Conservation (phyloP, 2,329 filamentous ascomycete species). For the Fragosphaeria purpurea region DNA sequence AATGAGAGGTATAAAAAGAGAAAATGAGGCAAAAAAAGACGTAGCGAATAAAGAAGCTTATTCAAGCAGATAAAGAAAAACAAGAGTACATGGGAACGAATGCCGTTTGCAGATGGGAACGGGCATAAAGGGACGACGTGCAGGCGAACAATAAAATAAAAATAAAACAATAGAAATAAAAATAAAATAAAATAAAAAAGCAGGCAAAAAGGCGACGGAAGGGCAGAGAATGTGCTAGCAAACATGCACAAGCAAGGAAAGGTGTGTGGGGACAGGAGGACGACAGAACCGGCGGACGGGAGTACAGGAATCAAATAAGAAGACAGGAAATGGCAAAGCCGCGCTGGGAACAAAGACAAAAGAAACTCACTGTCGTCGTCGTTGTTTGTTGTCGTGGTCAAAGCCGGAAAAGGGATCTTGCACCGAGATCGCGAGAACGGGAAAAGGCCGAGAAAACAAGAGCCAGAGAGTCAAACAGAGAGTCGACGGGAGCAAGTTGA, state of each 20-base stretch:
- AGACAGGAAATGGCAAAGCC: no score
- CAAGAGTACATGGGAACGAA: not conserved
- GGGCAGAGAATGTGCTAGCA: constrained; percentile 10
- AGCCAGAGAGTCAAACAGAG: no score
- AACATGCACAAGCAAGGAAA: not conserved
- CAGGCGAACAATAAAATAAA: no score
- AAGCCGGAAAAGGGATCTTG: no score
- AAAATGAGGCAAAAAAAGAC: not conserved
- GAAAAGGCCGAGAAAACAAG: no score
- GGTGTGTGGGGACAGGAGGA: not conserved
- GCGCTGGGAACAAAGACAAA: no score
- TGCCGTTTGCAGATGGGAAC: not conserved
- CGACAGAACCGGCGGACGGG: not conserved
- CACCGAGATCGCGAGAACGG: no score
- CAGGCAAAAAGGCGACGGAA: constrained; percentile 5
- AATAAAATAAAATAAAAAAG: not conserved
- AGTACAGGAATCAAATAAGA: not conserved
- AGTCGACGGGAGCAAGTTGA: no score
- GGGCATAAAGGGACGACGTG: no score
- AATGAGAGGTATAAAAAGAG: not conserved
- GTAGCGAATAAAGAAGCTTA: constrained; percentile 7
- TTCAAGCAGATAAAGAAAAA: constrained; percentile 3
- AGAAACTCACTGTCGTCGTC: no score
- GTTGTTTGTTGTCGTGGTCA: no score
- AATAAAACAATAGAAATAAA: not conserved